A percentile compares a stretch with the other conserved stretches of the same genome.
Evolutionary conservation across 805 yeast genomes (phyloP).

Genomic region (Torulaspora franciscae): DNA sequence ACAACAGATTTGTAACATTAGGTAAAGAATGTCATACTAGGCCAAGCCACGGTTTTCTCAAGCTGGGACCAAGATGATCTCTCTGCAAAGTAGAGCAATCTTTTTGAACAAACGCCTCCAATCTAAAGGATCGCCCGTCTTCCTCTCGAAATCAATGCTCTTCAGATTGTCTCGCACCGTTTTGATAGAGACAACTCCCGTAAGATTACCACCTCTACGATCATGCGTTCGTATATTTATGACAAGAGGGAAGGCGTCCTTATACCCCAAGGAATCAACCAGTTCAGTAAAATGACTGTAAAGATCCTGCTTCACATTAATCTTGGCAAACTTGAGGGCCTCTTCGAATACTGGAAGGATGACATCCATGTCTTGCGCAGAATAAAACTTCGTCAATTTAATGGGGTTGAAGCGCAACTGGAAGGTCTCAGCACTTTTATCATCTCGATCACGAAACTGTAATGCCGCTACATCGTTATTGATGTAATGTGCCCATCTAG

Average conservation of each 20-base stretch:
- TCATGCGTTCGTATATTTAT: conserved; percentile 42
- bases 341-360: conserved; percentile 31
- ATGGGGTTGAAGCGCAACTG: conserved; percentile 21
- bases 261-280: conserved; percentile 10
- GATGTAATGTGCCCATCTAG: conserved; percentile 24
- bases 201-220: conserved; percentile 41
- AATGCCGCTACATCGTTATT: conserved; percentile 27
- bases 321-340: conserved; percentile 24
- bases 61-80: conserved; percentile 45
- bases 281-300: conserved; percentile 19
- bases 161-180: conserved; percentile 40
- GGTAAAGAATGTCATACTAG: not conserved
- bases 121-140: conserved; percentile 65
- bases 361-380: conserved; percentile 24
- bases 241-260: conserved; percentile 37
- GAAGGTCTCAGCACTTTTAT: not conserved
- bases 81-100: conserved; percentile 53
- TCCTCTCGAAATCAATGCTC: conserved; percentile 50
- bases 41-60: not conserved
- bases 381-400: conserved; percentile 32
- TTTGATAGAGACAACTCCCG: conserved; percentile 45
- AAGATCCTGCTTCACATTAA: conserved; percentile 27
- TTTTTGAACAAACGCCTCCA: conserved; percentile 65
- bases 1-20: not conserved
- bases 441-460: conserved; percentile 21